A percentile compares a stretch with the other conserved stretches of the same genome.
These are phyloP conservation scores for Leptographium radiaticola DNA, from an alignment of 2,329 filamentous ascomycete genomes.

Conservation along the genomic window DNA sequence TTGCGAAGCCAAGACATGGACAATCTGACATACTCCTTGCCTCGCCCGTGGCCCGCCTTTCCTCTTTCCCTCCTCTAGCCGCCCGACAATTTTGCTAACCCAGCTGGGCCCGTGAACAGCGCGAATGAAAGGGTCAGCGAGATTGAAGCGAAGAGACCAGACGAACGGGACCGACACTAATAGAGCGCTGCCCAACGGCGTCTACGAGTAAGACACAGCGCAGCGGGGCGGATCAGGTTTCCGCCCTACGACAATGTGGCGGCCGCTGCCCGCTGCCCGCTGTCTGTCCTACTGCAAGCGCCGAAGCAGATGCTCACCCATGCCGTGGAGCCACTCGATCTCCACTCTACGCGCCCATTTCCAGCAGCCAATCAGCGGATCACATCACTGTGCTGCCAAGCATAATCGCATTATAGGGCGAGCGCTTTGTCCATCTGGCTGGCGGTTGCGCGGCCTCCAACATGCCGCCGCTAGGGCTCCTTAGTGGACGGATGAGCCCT, in stretches of 20 bases:
- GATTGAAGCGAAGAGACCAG: too few species aligned
- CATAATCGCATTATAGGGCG: not conserved
- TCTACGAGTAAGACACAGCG: too few species aligned
- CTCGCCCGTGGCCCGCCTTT: too few species aligned
- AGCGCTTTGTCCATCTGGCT: not conserved
- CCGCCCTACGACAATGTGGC: not conserved
- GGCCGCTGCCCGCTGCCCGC: not conserved
- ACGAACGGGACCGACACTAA: too few species aligned
- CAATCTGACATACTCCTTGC: too few species aligned
- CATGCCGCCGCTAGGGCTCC: constrained; percentile 8
- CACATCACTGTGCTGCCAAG: constrained; percentile 4
- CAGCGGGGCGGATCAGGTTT: not conserved
- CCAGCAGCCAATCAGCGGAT: constrained; percentile 7
- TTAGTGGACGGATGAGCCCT: constrained; percentile 8
- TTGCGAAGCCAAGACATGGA: too few species aligned
- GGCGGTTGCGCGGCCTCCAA: constrained; percentile 6
- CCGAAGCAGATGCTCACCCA: not conserved
- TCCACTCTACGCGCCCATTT: constrained; percentile 7
- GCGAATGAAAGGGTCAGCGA: too few species aligned
- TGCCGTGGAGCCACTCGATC: constrained; percentile 1
- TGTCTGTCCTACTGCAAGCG: not conserved
- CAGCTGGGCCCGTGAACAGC: too few species aligned
- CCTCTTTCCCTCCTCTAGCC: too few species aligned
- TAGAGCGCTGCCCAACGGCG: too few species aligned
- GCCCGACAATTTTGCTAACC: too few species aligned